Percentiles rank a stretch among this genome's conserved stretches.
These are phyloP conservation scores for Malus hybrid DNA, from an alignment of 331 rosid genomes.

Conservation along the genomic window DNA sequence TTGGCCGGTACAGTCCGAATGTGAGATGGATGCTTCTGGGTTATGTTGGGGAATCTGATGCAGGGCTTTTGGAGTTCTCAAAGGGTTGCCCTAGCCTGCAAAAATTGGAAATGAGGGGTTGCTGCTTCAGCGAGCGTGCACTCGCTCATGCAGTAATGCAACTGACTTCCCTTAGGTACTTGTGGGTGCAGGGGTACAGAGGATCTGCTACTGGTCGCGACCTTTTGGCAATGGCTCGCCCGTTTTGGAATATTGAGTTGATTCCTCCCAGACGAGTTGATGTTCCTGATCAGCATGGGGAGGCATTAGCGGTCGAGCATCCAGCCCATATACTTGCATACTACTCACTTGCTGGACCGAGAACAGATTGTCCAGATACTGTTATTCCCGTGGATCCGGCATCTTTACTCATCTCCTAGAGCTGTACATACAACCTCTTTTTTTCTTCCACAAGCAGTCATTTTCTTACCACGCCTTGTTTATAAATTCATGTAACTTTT, in stretches of 20 bases:
- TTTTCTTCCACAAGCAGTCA: background rate
- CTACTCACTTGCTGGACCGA: conserved; percentile 93
- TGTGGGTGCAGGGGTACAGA: conserved; percentile 95
- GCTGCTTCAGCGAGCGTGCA: conserved; percentile 89
- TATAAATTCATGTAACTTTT: conserved; percentile 26
- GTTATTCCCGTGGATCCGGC: conserved; percentile 62
- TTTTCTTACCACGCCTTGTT: conserved; percentile 31
- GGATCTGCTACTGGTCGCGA: conserved; percentile 52
- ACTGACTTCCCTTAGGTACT: conserved; percentile 63
- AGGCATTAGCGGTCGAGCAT: conserved; percentile 27
- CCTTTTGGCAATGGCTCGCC: conserved; percentile 77
- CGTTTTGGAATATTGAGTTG: conserved; percentile 84
- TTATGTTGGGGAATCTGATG: conserved; percentile 76
- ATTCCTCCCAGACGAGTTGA: conserved; percentile 59
- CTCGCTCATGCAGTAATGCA: conserved; percentile 62
- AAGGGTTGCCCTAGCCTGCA: conserved; percentile 90
- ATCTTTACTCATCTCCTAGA: conserved; percentile 27
- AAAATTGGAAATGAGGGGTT: conserved; percentile 90
- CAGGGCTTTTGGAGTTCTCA: conserved; percentile 70
- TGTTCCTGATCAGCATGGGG: conserved; percentile 5
- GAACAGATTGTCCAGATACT: conserved; percentile 71
- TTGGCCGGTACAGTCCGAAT: conserved; percentile 76
- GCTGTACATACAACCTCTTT: conserved; percentile 30
- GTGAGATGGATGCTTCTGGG: conserved; percentile 99
- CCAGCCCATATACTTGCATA: conserved; percentile 94